Evolutionary conservation across 106 monocot genomes (phyloP), one percentile per base, ranked within the genome.

Genomic region (Alisma plantagoaquatica): DNA sequence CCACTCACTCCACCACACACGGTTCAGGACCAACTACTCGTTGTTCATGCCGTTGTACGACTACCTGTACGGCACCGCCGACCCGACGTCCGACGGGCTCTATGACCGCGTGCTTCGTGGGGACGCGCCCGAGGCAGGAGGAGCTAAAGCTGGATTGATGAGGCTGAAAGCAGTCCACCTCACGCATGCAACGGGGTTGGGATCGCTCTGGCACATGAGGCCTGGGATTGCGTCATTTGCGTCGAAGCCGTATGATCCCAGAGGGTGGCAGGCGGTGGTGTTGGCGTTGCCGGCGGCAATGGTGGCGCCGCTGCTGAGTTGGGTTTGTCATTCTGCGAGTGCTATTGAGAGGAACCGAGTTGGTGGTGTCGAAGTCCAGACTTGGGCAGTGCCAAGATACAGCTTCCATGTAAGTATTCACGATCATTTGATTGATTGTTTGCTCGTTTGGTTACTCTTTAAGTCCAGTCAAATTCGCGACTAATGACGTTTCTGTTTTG

Each of bases 21-120:
- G 80, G 33, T 90, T 83, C 53, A 28, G 83, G n/a, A 80, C 89
- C 17, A 90, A 90, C 32, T 90, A 83, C 66, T 90, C 68, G 2
- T 46, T 90, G 30, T 90, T 90, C 77, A 90, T 90, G 89, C 89
- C 89, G 6, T 51, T 90, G 23, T 90, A 90, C 44, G 89, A 90
- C 49, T 74, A 80, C 59, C 38, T 90, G 0, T 90, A 90, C 43
- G 74, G 76, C 3, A 90, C 83, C 0, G 20, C 42, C 25, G 89
- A 90, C 51, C 56, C 48, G 22, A 64, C 68, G 0, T 65, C 77
- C 1, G 79, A 83, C 25, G 50, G 69, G 16, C 53, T 83, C 2
- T 75, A 90, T 44, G 54, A 80, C 41, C 76, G 31, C 11, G 32
- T 68, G 10, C 23, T 74, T 3, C 75, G 82, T 9, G 57, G 60